phyloP scores from a whole-genome alignment of 2,329 filamentous ascomycete species.

The Fusarium fujikuroi region DNA sequence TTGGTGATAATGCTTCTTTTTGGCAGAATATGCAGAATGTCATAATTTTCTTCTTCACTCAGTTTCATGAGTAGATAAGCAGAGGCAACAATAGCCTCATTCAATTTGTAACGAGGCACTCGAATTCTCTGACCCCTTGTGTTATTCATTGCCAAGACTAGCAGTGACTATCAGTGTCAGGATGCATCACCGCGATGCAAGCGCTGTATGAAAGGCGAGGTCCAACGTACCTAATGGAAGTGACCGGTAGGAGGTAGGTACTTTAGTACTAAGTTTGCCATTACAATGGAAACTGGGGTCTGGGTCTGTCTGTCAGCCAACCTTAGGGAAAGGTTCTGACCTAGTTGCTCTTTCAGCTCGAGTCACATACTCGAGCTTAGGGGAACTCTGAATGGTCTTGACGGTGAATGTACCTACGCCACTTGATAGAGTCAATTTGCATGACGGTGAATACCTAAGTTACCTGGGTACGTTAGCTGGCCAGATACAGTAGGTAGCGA shows the following conservation, averaged over 20 bases:
- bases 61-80: background rate
- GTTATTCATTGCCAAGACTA: background rate
- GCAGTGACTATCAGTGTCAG: constrained; percentile 4
- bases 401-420: background rate
- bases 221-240: background rate
- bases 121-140: background rate
- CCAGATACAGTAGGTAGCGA: background rate
- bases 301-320: background rate
- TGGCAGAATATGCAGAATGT: background rate
- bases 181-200: background rate
- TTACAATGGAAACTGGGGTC: background rate
- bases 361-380: background rate
- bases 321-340: background rate
- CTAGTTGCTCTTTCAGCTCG: background rate
- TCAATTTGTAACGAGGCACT: background rate
- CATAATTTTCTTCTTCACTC: background rate
- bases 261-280: background rate
- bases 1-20: background rate
- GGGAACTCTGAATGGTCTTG: background rate
- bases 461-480: background rate
- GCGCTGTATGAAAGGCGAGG: background rate
- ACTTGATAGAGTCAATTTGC: background rate
- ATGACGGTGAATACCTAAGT: background rate
- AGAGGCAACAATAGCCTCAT: background rate
- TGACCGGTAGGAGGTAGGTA: background rate